Evolutionary conservation across 192 early-diverging fungal species (phyloP).

Genomic region (Backusella parvicylindrica): DNA sequence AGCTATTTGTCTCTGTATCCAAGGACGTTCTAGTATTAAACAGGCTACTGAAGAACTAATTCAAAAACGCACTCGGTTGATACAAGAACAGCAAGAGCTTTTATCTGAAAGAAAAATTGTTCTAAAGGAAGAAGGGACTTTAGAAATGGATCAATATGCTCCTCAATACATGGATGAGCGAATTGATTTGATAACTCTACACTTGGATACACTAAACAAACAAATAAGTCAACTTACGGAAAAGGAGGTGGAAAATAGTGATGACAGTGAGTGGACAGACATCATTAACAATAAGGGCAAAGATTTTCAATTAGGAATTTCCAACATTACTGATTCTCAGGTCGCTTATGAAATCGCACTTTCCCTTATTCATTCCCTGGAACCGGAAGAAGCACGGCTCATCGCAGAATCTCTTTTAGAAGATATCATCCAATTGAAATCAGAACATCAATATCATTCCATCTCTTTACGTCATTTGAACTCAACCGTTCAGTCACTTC

Average conservation of each 20-base stretch:
- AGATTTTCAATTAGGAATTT: not conserved
- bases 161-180: slow-evolving; percentile 37
- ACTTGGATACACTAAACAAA: slow-evolving; percentile 8
- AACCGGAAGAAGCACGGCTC: slow-evolving; percentile 4
- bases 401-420: not conserved
- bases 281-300: not conserved
- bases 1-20: not conserved
- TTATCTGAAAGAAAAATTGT: slow-evolving; percentile 17
- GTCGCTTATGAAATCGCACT: slow-evolving; percentile 18
- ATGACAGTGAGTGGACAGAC: slow-evolving; percentile 11
- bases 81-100: slow-evolving; percentile 19
- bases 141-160: not conserved
- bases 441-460: not conserved
- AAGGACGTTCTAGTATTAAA: not conserved
- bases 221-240: not conserved
- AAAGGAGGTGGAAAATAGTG: not conserved
- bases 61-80: slow-evolving; percentile 14
- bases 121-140: not conserved
- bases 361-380: not conserved
- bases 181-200: slow-evolving; percentile 19
- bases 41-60: not conserved
- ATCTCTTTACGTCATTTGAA: not conserved
- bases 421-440: slow-evolving; percentile 5
- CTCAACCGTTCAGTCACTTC: not conserved
- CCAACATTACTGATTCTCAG: not conserved